These are phyloP conservation scores for Cordyceps cateniannulata DNA, from an alignment of 2,329 filamentous ascomycete species.

Conservation along the genomic window DNA sequence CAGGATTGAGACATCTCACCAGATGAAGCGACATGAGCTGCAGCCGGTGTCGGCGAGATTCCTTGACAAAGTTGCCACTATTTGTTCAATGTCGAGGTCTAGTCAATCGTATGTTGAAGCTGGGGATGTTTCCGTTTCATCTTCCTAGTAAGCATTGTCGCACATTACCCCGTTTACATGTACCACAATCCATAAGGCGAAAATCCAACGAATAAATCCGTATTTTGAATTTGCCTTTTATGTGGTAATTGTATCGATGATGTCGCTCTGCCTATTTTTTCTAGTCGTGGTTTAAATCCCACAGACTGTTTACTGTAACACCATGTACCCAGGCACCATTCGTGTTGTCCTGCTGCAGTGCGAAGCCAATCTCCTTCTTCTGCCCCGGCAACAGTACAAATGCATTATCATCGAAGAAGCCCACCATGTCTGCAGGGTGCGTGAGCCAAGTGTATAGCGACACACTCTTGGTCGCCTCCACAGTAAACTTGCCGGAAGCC, in stretches of 20 bases:
- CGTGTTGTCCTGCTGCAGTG: conserved; percentile 12
- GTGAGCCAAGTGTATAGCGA: conserved; percentile 17
- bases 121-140: too few species aligned
- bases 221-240: too few species aligned
- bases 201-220: too few species aligned
- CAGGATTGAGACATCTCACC: too few species aligned
- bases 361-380: conserved; percentile 16
- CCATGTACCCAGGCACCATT: conserved; percentile 13
- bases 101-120: too few species aligned
- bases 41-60: neutral
- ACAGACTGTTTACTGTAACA: conserved; percentile 16
- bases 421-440: conserved; percentile 13
- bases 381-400: conserved; percentile 15
- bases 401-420: conserved; percentile 17
- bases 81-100: too few species aligned
- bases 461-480: conserved; percentile 15
- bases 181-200: too few species aligned
- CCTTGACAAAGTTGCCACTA: too few species aligned
- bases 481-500: conserved; percentile 12
- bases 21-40: neutral
- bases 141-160: too few species aligned
- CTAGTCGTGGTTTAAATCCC: conserved; percentile 13
- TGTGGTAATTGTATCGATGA: too few species aligned
- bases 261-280: too few species aligned
- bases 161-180: too few species aligned